These are phyloP conservation scores for Leishmania braziliensis DNA, from an alignment of 208 protist genomes.

Conservation along the genomic window DNA sequence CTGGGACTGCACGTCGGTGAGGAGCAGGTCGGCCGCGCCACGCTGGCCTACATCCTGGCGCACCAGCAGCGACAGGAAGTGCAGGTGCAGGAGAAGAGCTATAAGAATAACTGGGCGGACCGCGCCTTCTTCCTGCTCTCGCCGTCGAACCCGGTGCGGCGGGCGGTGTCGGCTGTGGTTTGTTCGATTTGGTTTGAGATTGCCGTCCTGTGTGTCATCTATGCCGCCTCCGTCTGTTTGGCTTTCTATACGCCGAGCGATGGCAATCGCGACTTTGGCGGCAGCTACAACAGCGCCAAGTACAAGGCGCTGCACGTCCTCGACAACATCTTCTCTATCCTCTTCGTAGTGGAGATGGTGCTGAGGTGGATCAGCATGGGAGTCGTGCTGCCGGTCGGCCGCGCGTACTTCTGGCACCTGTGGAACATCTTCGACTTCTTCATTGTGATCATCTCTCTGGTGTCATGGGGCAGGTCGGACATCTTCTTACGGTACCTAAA, in stretches of 20 bases:
- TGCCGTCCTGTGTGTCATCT: slow-evolving; percentile 70
- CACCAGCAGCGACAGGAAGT: slow-evolving; percentile 72
- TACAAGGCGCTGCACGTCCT: slow-evolving; percentile 79
- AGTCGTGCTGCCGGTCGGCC: slow-evolving; percentile 67
- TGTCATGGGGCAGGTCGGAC: slow-evolving; percentile 52
- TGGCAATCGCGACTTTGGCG: slow-evolving; percentile 67
- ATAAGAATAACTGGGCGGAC: slow-evolving; percentile 70
- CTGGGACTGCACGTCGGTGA: slow-evolving; percentile 89
- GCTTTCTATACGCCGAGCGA: slow-evolving; percentile 62
- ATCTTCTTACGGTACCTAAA: slow-evolving; percentile 74
- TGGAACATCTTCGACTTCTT: slow-evolving; percentile 93
- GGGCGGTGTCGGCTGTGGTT: slow-evolving; percentile 43
- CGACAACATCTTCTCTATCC: slow-evolving; percentile 84
- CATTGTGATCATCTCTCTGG: slow-evolving; percentile 85
- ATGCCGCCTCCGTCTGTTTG: slow-evolving; percentile 76
- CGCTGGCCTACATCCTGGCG: slow-evolving; percentile 87
- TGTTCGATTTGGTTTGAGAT: slow-evolving; percentile 69
- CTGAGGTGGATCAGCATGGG: slow-evolving; percentile 89
- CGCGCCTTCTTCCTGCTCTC: slow-evolving; percentile 69
- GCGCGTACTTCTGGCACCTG: slow-evolving; percentile 87
- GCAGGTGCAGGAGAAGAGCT: slow-evolving; percentile 32
- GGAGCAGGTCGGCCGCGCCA: slow-evolving; percentile 87
- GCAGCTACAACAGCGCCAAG: slow-evolving; percentile 60
- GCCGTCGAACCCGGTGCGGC: slow-evolving; percentile 62
- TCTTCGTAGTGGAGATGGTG: slow-evolving; percentile 90